phyloP scores from a whole-genome alignment of 2,329 filamentous ascomycete genomes.

The Cephalotrichum gorgonifer region DNA sequence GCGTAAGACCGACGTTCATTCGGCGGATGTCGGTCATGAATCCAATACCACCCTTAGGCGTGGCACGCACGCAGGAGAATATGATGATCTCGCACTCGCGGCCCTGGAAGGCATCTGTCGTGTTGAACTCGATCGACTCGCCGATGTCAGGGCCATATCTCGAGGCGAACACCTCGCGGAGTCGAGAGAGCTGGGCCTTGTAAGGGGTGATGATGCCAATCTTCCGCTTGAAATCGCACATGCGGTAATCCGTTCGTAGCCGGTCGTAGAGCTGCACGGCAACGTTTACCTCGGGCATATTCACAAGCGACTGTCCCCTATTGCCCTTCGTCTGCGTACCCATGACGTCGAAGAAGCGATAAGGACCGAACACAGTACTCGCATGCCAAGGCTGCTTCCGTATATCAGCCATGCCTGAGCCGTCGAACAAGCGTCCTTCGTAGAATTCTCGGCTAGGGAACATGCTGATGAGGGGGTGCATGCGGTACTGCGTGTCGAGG shows the following conservation, averaged over 20 bases:
- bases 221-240: constrained; percentile 65
- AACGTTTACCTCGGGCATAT: constrained; percentile 75
- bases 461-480: constrained; percentile 92
- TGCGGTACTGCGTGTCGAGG: constrained; percentile 96
- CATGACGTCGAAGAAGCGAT: constrained; percentile 93
- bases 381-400: constrained; percentile 78
- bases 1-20: constrained; percentile 97
- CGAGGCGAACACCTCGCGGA: constrained; percentile 63
- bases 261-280: constrained; percentile 78
- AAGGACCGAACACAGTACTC: constrained; percentile 73
- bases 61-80: constrained; percentile 94
- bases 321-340: constrained; percentile 75
- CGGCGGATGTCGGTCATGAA: constrained; percentile 97
- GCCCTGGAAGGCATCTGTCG: constrained; percentile 95
- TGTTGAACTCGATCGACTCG: constrained; percentile 89
- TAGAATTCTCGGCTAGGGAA: constrained; percentile 93
- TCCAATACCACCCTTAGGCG: constrained; percentile 86
- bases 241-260: constrained; percentile 60
- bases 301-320: constrained; percentile 82
- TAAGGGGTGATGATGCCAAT: constrained; percentile 98
- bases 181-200: constrained; percentile 78
- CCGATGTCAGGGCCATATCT: constrained; percentile 67
- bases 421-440: constrained; percentile 76
- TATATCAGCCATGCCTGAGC: constrained; percentile 67
- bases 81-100: constrained; percentile 97